Evolutionary conservation across 2,329 filamentous ascomycete species (phyloP), one percentile per base, ranked within the genome.

Genomic region (Dactylellina cionopaga): DNA sequence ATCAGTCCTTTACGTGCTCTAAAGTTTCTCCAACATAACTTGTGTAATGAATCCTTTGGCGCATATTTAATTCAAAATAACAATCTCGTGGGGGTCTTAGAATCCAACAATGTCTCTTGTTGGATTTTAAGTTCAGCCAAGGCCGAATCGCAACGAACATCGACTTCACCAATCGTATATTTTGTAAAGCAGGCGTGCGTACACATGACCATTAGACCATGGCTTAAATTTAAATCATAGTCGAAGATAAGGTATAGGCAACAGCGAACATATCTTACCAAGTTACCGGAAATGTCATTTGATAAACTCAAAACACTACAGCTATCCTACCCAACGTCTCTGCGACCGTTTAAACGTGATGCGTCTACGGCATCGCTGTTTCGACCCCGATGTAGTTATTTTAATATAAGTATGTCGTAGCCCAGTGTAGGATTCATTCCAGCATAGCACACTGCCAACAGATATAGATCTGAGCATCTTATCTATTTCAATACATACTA

Each of bases 231-330:
- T 37, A 17, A 39, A 4, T 47, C 29, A 29, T 17, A 15, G 35
- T 37, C 11, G 51, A 66, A 56, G 63, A 68, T 68, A 68, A 66
- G 35, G 63, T 54, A n/a, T n/a, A 68, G 63, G 63, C 63, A 68
- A 41, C 63, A 41, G 25, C 43, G 15, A 68, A 41, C 13, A 56
- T 31, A 19, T 33, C 25, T 25, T 11, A 47, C 9, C 19, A 11
- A n/a, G 43, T 9, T 27, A 19, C 43, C 3, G 24, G 29, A 24
- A 25, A 29, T 11, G n/a, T 27, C 3, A 24, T 17, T 44, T 6
- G 17, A 6, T 22, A n/a, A n/a, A n/a, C n/a, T n/a, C n/a, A n/a
- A n/a, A n/a, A n/a, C n/a, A n/a, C n/a, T n/a, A n/a, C n/a, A n/a
- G n/a, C n/a, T n/a, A n/a, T n/a, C n/a, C n/a, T n/a, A n/a, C n/a